Evolutionary conservation across 2,329 filamentous ascomycete species (phyloP), one percentile per base, ranked within the genome.

Genomic region (Aspergillus pseudotamarii): DNA sequence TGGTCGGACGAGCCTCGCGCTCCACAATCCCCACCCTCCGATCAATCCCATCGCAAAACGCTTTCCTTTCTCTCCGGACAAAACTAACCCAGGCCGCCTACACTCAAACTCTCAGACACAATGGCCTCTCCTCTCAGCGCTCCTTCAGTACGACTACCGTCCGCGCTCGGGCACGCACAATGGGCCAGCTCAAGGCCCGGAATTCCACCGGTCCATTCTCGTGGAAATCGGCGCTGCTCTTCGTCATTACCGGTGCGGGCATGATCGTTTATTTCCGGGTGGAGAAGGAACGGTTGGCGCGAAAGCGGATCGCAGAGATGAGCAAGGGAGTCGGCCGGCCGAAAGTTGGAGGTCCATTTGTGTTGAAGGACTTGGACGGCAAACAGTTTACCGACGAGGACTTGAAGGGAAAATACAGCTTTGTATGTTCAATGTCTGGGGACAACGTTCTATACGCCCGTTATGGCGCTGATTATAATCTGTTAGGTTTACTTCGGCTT

Each of bases 401-500:
- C 78, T 85, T 98, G 83, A 91, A 90, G 83, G 95, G 95, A 59
- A 92, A 91, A 78, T 95, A 97, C 81, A 79, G 74, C 65, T 78
- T 83, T 71, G 81, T 83, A 70, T 65, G 80, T 75, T 26, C n/a
- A 21, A 8, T 38, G 14, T 14, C 21, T 14, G 4, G 19, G 21
- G 30, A 14, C 30, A 54, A 54, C 23, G 23, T 2, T 16, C 6
- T n/a, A n/a, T 9, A 53, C 34, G 5, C 21, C 41, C 26, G 26
- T 19, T 10, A 48, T 6, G 19, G 21, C 57, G 48, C 65, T 69
- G 41, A 65, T 53, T 19, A 9, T 36, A 34, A 1, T 51, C 30
- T 14, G 21, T 30, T 64, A 95, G 92, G 89, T 98, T 43, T 99
- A 99, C 82, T 99, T 99, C 77, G 95, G 95, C 73, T 99, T 99